Evolutionary conservation across 2,329 filamentous ascomycete species (phyloP), one percentile per base, ranked within the genome.

Genomic region (Fusarium mundagurra): DNA sequence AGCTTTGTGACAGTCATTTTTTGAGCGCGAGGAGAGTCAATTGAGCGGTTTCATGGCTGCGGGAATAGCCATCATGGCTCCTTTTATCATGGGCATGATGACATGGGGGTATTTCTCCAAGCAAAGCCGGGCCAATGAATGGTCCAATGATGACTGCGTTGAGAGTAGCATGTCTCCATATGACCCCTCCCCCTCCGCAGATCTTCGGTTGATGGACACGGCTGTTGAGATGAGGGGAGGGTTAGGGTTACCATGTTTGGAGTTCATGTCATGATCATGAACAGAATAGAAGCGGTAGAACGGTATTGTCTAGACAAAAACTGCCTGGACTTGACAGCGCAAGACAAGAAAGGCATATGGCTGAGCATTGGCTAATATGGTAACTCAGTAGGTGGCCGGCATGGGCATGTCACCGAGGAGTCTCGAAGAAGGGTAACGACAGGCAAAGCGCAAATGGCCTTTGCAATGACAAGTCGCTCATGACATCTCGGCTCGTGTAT

Each of bases 1-100:
- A 84, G 80, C 63, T 78, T 78, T 39, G 77, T 73, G 43, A 57
- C 72, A 38, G 58, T 55, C 79, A 81, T 81, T 64, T 81, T 64
- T 36, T 72, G 53, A 51, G 66, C 22, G 36, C 8, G 8, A 65
- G 41, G 36, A 55, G 44, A 34, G 50, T 44, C 50, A 67, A 70
- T 66, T 61, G 58, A 71, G 16, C 18, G 33, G 33, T 48, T 59
- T 59, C 60, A 45, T 57, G 39, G 43, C 34, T 20, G n/a, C 47
- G 41, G 33, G 51, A 57, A 39, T 53, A n/a, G 51, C 45, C 60
- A 70, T 70, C 44, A 70, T 70, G 67, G 67, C 66, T 70, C 74
- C 58, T 76, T 74, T 75, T 75, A 72, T 69, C 61, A 75, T 69
- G 61, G 41, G 50, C 68, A 60, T 73, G 62, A 70, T 75, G 70